Percentiles rank a stretch among this genome's conserved stretches.
Evolutionary conservation across 2,329 filamentous ascomycete genomes (phyloP).

Genomic region (Byssochlamys sp.): DNA sequence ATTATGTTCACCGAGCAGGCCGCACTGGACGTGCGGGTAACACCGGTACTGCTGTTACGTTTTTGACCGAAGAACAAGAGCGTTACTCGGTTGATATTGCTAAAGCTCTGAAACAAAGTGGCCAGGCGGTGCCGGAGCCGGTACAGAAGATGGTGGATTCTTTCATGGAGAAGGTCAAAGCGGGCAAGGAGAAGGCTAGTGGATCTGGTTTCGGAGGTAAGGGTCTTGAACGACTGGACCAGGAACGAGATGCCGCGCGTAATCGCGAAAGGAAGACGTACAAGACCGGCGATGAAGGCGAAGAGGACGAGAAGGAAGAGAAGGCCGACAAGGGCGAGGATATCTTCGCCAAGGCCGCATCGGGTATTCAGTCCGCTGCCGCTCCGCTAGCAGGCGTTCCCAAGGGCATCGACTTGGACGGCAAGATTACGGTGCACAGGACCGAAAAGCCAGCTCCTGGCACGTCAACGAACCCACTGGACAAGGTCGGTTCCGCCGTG

Average conservation of each 20-base stretch:
- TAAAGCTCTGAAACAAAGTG: constrained; percentile 87
- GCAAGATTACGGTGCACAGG: constrained; percentile 64
- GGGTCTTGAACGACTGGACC: constrained; percentile 81
- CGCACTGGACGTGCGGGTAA: constrained; percentile 91
- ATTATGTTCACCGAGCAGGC: constrained; percentile 89
- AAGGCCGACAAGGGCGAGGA: constrained; percentile 58
- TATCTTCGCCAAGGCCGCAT: constrained; percentile 51
- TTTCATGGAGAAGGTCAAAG: constrained; percentile 83
- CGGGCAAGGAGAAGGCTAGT: constrained; percentile 75
- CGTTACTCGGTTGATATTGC: constrained; percentile 79
- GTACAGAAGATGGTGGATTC: constrained; percentile 52
- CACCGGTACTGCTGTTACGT: constrained; percentile 87
- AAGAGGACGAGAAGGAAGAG: constrained; percentile 58
- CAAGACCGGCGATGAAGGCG: constrained; percentile 78
- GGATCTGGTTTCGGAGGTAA: constrained; percentile 89
- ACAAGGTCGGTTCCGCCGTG: constrained; percentile 82
- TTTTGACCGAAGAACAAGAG: constrained; percentile 83
- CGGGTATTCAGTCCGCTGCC: constrained; percentile 53
- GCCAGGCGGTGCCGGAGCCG: constrained; percentile 66
- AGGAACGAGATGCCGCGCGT: constrained; percentile 78
- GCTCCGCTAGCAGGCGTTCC: constrained; percentile 42
- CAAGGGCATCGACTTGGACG: constrained; percentile 53
- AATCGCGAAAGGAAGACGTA: constrained; percentile 79
- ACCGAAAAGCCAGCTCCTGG: constrained; percentile 49
- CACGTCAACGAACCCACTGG: constrained; percentile 56